Conservation (phyloP, 2,329 filamentous ascomycete species). For the Triangularia setosa region DNA sequence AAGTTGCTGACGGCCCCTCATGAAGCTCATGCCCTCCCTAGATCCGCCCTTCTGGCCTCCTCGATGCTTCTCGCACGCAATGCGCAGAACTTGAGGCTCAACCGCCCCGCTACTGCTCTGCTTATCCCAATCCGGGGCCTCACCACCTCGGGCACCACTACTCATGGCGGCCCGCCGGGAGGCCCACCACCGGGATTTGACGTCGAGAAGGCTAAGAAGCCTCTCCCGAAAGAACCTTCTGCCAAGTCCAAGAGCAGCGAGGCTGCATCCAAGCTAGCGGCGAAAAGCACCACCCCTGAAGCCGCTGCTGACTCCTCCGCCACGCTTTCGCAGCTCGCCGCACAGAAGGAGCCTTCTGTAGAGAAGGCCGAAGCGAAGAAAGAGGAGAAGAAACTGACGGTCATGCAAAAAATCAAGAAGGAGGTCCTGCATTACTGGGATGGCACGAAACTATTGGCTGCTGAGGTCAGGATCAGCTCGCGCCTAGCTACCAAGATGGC, state of each 20-base stretch:
- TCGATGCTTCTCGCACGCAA: constrained; percentile 46
- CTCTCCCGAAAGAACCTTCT: constrained; percentile 57
- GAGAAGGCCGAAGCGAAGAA: constrained; percentile 59
- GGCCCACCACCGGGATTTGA: constrained; percentile 88
- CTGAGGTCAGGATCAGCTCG: constrained; percentile 90
- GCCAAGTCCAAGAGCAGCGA: constrained; percentile 37
- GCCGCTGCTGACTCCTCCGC: constrained; percentile 29
- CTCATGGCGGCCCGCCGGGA: constrained; percentile 44
- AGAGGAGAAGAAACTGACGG: constrained; percentile 78
- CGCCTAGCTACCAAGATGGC: constrained; percentile 94
- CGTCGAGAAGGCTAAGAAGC: constrained; percentile 83
- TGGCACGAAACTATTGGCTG: constrained; percentile 88
- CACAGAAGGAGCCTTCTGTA: constrained; percentile 56
- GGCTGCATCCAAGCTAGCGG: constrained; percentile 28
- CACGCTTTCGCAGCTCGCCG: constrained; percentile 58
- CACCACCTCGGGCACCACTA: constrained; percentile 52
- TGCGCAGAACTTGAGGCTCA: constrained; percentile 41
- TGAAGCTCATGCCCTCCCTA: constrained; percentile 43
- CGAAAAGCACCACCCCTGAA: constrained; percentile 21
- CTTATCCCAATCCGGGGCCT: constrained; percentile 54
- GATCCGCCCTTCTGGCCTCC: constrained; percentile 44
- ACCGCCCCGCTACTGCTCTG: constrained; percentile 51
- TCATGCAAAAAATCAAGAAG: constrained; percentile 92
- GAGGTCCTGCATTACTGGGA: constrained; percentile 96
- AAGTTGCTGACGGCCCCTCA: constrained; percentile 26